These are phyloP conservation scores for Gracilaria vermiculophylla DNA, from an alignment of 23 red algal genomes.

Conservation along the genomic window DNA sequence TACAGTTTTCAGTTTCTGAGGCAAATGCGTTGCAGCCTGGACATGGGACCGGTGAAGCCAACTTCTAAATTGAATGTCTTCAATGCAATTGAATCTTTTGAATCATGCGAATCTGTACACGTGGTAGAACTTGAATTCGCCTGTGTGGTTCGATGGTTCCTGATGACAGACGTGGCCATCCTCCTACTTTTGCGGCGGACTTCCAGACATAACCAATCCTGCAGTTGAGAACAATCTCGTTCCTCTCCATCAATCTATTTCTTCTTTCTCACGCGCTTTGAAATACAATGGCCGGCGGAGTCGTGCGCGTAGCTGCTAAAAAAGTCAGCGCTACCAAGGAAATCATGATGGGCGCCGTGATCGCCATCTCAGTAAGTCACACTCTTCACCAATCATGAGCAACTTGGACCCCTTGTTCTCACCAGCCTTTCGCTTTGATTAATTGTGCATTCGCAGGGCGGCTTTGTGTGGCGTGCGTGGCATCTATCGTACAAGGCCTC, in stretches of 20 bases:
- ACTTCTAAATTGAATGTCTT: too few relatives aligned
- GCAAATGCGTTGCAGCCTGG: too few relatives aligned
- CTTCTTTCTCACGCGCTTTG: background rate
- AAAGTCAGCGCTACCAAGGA: conserved; percentile 59
- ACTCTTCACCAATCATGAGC: background rate
- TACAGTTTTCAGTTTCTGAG: too few relatives aligned
- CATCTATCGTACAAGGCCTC: conserved; percentile 65
- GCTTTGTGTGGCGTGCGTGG: conserved; percentile 62
- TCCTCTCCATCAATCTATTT: background rate
- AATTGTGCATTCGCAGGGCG: conserved; percentile 1
- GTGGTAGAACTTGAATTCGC: too few relatives aligned
- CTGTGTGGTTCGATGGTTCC: too few relatives aligned
- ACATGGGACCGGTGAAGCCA: too few relatives aligned
- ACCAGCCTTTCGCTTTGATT: background rate
- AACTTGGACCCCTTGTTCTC: background rate
- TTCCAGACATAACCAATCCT: too few relatives aligned
- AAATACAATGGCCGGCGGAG: conserved; percentile 41
- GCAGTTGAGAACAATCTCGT: background rate
- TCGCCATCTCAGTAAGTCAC: conserved; percentile 56
- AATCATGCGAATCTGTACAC: too few relatives aligned
- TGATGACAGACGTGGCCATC: too few relatives aligned
- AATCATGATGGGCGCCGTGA: conserved; percentile 42
- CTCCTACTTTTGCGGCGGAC: too few relatives aligned
- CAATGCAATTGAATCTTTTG: too few relatives aligned
- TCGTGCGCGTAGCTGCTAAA: conserved; percentile 32